Evolutionary conservation across 2,329 filamentous ascomycete species (phyloP).

Genomic region (Ophiostoma fasciatum): DNA sequence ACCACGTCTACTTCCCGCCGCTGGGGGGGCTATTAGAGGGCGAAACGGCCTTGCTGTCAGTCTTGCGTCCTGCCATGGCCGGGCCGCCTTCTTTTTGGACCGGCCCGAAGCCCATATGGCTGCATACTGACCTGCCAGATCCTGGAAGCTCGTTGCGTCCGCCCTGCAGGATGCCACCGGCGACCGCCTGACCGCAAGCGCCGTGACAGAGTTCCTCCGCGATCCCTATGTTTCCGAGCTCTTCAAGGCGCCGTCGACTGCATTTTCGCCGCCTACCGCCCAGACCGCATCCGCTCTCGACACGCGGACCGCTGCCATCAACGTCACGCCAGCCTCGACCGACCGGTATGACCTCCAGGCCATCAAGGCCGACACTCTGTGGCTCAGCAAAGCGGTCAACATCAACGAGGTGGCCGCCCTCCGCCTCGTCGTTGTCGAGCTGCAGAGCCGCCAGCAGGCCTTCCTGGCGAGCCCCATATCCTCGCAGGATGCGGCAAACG

Average conservation of each 20-base stretch:
- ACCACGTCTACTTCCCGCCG: constrained; percentile 65
- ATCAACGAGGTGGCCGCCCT: constrained; percentile 75
- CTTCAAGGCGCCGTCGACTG: constrained; percentile 51
- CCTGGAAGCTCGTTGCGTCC: constrained; percentile 45
- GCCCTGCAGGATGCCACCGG: constrained; percentile 41
- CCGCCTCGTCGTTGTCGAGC: constrained; percentile 67
- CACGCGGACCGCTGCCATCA: constrained; percentile 73
- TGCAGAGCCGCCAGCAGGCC: constrained; percentile 61
- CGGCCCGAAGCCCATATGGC: too few species aligned
- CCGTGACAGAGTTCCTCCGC: constrained; percentile 53
- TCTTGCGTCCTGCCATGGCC: constrained; percentile 15
- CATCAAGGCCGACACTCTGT: constrained; percentile 73
- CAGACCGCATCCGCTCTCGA: constrained; percentile 61
- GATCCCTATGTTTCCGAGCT: constrained; percentile 54
- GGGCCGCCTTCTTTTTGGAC: background rate
- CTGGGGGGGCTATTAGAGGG: constrained; percentile 74
- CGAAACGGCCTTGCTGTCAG: constrained; percentile 67
- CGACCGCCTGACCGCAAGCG: constrained; percentile 35
- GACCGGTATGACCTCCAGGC: constrained; percentile 58
- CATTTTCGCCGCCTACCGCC: constrained; percentile 48
- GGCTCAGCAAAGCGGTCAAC: constrained; percentile 64
- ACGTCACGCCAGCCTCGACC: constrained; percentile 54
- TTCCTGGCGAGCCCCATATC: constrained; percentile 60
- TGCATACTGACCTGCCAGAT: constrained; percentile 25
- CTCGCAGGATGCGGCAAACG: constrained; percentile 60